Base-by-base conservation (phyloP, 2,329 filamentous ascomycete genomes). In the Aspergillus sp. region DNA sequence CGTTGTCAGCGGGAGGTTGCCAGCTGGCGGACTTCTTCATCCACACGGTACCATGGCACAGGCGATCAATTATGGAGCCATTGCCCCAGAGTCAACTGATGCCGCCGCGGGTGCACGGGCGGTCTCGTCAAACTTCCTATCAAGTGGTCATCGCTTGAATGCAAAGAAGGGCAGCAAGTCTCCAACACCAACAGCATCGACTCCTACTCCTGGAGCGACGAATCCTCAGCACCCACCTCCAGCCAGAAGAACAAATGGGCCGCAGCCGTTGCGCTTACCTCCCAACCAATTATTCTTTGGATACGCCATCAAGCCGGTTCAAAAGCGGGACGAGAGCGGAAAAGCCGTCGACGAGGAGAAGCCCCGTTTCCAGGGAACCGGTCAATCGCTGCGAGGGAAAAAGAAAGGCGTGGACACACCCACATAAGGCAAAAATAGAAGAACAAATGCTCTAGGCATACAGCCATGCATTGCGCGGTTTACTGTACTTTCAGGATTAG, bases 201-300 rank as follows among this genome's bases (percentile, higher is more conserved):
- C 91, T 0, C 92, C 93, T 0, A 85, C 91, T 0, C 84, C 87
- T 9, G 86, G 86, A 17, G 71, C 81, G 25, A 84, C 83, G 0
- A 81, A 81, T 41, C 70, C 77, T 9, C 76, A 80, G 31, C 73
- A 84, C 64, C 78, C 80, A 3, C 74, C 78, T 50, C 76, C 79
- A 3, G 69, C 73, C 4, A 75, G 81, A 54, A 80, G 85, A 64
- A 88, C 84, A 15, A 93, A 94, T 66, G 93, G 93, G 0, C 93
- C 94, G 0, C 91, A 95, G 73, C 93, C 94, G 3, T 84, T 99
- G 7, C 86, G 95, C 30, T 77, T 99, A 55, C 86, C 92, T 0
- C 90, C 91, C 0, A 95, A 95, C 71, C 96, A 97, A 78, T 83
- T 99, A 4, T 99, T 99, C 82, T 96, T 99, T 66, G 95, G 95